phyloP scores from a whole-genome alignment of 371 early-diverging fungal species.

The Smittium culicis region DNA sequence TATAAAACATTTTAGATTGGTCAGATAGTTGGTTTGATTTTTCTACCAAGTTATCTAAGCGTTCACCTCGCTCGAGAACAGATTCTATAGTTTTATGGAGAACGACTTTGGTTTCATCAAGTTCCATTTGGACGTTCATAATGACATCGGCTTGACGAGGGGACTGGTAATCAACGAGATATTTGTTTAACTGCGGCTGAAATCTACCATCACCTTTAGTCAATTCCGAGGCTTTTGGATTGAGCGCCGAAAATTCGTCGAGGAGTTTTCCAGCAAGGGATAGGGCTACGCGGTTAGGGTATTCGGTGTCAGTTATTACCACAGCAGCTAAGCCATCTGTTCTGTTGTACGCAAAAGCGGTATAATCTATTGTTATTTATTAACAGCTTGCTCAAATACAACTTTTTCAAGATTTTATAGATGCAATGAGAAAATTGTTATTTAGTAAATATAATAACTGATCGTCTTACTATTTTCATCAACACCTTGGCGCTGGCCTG shows the following conservation, averaged over 20 bases:
- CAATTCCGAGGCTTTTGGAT: conserved; percentile 13
- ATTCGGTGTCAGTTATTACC: conserved; percentile 77
- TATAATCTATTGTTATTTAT: conserved; percentile 36
- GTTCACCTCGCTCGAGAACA: conserved; percentile 91
- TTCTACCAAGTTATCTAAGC: conserved; percentile 87
- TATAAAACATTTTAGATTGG: conserved; percentile 95
- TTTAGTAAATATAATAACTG: not conserved
- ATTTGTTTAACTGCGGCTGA: conserved; percentile 62
- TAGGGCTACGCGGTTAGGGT: conserved; percentile 85
- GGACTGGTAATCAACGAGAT: conserved; percentile 73
- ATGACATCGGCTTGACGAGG: conserved; percentile 88
- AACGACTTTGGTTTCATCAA: conserved; percentile 95
- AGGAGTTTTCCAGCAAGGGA: conserved; percentile 67
- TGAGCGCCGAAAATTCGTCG: conserved; percentile 65
- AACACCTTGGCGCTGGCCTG: conserved; percentile 71
- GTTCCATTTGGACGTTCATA: conserved; percentile 88
- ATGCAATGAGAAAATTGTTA: not conserved
- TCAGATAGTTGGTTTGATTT: conserved; percentile 75
- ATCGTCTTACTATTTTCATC: conserved; percentile 39
- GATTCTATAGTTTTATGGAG: conserved; percentile 96
- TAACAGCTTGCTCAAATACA: not conserved
- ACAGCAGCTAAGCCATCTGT: conserved; percentile 59
- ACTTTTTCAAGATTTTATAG: not conserved
- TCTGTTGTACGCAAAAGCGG: conserved; percentile 66
- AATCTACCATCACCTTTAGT: conserved; percentile 13